Evolutionary conservation across 176 grass and related monocot genomes (phyloP).

Genomic region (Cenchrus americanus): DNA sequence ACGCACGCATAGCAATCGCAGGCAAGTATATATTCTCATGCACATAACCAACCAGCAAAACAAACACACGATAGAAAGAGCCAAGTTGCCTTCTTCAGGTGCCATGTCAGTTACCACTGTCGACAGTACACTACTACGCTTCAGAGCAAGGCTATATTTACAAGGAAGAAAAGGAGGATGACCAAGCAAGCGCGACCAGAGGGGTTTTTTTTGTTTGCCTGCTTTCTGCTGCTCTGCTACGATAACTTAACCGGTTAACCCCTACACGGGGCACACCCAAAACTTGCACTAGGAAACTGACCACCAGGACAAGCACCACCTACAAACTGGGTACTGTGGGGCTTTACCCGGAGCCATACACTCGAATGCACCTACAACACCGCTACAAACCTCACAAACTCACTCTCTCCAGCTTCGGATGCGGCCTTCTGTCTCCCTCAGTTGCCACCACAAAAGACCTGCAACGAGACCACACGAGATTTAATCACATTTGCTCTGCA

Average conservation of each 20-base stretch:
- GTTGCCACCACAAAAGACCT: conserved; percentile 34
- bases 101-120: conserved; percentile 8
- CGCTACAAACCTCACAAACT: not conserved
- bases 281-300: conserved; percentile 41
- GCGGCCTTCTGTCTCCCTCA: not conserved
- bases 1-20: not conserved
- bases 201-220: not conserved
- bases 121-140: conserved; percentile 10
- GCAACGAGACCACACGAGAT: conserved; percentile 2
- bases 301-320: conserved; percentile 35
- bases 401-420: not conserved
- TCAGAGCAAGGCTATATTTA: conserved; percentile 45
- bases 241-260: conserved; percentile 37
- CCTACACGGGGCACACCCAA: conserved; percentile 39
- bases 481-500: not conserved
- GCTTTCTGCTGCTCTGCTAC: conserved; percentile 15
- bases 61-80: not conserved
- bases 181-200: not conserved
- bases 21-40: not conserved
- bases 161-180: not conserved
- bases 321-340: conserved; percentile 38
- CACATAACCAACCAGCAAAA: not conserved
- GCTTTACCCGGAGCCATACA: conserved; percentile 42
- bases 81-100: conserved; percentile 24
- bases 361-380: conserved; percentile 37